Evolutionary conservation across 1,284 basidiomycete genomes (phyloP), one percentile per base, ranked within the genome.

Genomic region (Ustilago sp.): DNA sequence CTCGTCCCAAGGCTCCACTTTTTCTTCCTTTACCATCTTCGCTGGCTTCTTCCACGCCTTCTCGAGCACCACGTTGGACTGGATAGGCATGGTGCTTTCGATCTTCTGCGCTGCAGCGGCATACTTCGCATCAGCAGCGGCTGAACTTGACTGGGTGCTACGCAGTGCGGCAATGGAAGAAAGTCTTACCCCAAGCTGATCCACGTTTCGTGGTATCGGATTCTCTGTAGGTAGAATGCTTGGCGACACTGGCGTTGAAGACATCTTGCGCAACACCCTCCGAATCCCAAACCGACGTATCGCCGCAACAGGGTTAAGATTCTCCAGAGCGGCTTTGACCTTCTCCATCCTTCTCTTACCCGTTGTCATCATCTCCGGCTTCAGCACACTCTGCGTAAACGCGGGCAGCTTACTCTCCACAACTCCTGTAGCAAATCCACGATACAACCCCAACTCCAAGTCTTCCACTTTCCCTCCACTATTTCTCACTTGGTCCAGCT

Each of bases 371-470:
- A 32, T 68, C 11, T 45, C 35, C 4, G 60, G 55, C 19, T 38
- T 58, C 2, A 69, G n/a, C 4, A 57, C 35, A 0, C 39, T 34
- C 1, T 35, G 38, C 2, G 38, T 39, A 17, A 70, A 70, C 13
- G 13, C 31, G 34, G 38, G 34, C 9, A 32, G 17, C 23, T 70
- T 31, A 11, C 63, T 28, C n/a, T 65, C 59, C 9, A 23, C 19
- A 13, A 53, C 50, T 0, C 68, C 68, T 5, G 53, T 28, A 11
- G 15, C 43, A 19, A 71, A 59, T 2, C 68, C 68, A 5, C 47
- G 47, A 17, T 65, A 59, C 8, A 71, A 32, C 7, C 47, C 15
- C 68, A 43, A 53, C 15, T 71, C 68, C 2, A 65, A 19, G 28
- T 51, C 43, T 31, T 52, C 52, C 28, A 60, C 17, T 4, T 23